Conservation (phyloP, 129 eudicot species). For the Saussurea involucrata region DNA sequence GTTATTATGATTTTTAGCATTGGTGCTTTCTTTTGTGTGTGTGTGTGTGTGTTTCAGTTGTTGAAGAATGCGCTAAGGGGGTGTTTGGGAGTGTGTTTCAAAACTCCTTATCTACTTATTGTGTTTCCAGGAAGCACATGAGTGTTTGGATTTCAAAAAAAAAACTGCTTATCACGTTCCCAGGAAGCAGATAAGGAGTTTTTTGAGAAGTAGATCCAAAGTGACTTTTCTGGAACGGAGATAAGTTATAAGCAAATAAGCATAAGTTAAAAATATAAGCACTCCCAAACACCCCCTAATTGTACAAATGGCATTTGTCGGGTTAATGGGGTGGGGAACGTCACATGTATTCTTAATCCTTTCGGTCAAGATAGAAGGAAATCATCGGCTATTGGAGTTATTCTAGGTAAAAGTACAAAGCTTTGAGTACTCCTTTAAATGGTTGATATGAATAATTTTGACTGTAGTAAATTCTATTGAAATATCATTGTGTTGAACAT, state of each 20-base stretch:
- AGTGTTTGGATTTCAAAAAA: too few species aligned
- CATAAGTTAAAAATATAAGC: too few species aligned
- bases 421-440: neutral
- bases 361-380: neutral
- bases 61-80: slow-evolving; percentile 8
- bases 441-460: neutral
- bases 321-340: neutral
- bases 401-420: slow-evolving; percentile 16
- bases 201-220: too few species aligned
- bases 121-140: too few species aligned
- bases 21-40: neutral
- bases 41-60: slow-evolving; percentile 13
- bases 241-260: too few species aligned
- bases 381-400: slow-evolving; percentile 17
- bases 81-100: too few species aligned
- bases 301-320: neutral
- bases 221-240: too few species aligned
- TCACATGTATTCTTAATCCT: neutral
- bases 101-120: too few species aligned
- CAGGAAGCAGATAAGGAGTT: too few species aligned
- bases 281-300: too few species aligned
- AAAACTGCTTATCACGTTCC: too few species aligned
- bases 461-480: neutral
- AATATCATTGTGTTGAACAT: neutral
- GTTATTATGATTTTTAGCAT: neutral